A percentile compares a stretch with the other conserved stretches of the same genome.
phyloP scores from a whole-genome alignment of 768 basidiomycete species.

The Hydnomerulius pinastri region DNA sequence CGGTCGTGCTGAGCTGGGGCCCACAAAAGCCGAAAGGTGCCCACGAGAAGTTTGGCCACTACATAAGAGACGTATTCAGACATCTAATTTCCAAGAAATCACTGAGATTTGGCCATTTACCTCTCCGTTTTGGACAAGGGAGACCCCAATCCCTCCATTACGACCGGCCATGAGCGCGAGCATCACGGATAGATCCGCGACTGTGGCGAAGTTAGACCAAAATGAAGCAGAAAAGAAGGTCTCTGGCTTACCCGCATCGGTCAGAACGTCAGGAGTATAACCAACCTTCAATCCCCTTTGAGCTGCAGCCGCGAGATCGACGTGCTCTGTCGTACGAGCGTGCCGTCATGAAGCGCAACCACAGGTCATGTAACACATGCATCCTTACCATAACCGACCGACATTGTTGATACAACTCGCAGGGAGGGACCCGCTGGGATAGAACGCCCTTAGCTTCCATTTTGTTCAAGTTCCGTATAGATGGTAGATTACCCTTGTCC shows the following conservation, averaged over 20 bases:
- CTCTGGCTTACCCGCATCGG: slow-evolving; percentile 69
- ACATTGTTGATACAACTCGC: slow-evolving; percentile 89
- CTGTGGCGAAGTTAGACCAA: slow-evolving; percentile 39
- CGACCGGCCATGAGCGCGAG: slow-evolving; percentile 91
- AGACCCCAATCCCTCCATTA: slow-evolving; percentile 65
- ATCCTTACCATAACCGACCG: slow-evolving; percentile 77
- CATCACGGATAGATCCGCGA: slow-evolving; percentile 90
- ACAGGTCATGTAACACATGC: background rate
- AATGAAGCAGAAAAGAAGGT: background rate
- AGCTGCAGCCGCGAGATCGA: slow-evolving; percentile 61
- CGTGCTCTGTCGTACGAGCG: slow-evolving; percentile 64
- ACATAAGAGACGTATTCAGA: background rate
- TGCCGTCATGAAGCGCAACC: background rate
- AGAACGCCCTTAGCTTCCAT: background rate
- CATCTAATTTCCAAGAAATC: background rate
- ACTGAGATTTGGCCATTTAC: slow-evolving; percentile 40
- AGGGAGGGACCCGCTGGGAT: slow-evolving; percentile 70
- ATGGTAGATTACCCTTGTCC: slow-evolving; percentile 33
- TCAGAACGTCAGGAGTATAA: slow-evolving; percentile 92
- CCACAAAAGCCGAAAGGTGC: slow-evolving; percentile 85
- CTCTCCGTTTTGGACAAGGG: slow-evolving; percentile 67
- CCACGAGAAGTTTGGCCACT: slow-evolving; percentile 87
- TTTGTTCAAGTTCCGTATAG: background rate
- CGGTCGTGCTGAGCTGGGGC: slow-evolving; percentile 66
- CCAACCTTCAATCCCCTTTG: slow-evolving; percentile 72